Evolutionary conservation across 106 monocot genomes (phyloP).

Genomic region (Ottelia alismoides): DNA sequence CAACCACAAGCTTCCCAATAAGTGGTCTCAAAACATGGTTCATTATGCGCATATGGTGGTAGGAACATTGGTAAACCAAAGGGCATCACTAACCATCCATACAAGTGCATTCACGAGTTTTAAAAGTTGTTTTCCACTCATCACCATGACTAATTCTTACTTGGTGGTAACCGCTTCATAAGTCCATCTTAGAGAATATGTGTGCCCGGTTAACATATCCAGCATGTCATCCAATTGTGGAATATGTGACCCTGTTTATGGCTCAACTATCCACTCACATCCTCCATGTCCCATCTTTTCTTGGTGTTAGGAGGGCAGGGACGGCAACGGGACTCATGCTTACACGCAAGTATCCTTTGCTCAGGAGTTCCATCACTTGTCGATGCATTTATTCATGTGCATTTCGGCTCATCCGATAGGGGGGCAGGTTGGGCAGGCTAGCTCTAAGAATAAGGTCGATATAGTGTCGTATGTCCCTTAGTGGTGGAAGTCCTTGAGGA

Average conservation of each 20-base stretch:
- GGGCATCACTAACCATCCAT: conserved; percentile 2
- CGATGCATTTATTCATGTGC: too few relatives aligned
- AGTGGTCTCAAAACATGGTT: background rate
- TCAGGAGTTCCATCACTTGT: background rate
- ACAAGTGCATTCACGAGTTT: background rate
- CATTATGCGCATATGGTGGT: background rate
- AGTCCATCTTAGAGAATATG: conserved; percentile 10
- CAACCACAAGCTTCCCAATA: too few relatives aligned
- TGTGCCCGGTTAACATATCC: background rate
- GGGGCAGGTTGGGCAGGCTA: too few relatives aligned
- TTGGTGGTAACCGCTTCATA: conserved; percentile 3
- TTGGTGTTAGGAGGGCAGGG: background rate
- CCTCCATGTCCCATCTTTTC: conserved; percentile 1
- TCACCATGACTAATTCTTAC: background rate
- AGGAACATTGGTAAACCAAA: background rate
- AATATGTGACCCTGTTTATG: conserved; percentile 2
- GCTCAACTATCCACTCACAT: conserved; percentile 2
- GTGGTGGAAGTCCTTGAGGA: too few relatives aligned
- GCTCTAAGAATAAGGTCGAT: too few relatives aligned
- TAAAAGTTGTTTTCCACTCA: conserved; percentile 2
- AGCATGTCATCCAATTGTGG: background rate
- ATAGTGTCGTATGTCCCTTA: too few relatives aligned
- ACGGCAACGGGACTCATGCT: conserved; percentile 1
- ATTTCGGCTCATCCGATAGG: too few relatives aligned
- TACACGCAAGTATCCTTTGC: background rate